Base-by-base conservation (phyloP, 805 yeast species). In the Ogataea minuta region DNA sequence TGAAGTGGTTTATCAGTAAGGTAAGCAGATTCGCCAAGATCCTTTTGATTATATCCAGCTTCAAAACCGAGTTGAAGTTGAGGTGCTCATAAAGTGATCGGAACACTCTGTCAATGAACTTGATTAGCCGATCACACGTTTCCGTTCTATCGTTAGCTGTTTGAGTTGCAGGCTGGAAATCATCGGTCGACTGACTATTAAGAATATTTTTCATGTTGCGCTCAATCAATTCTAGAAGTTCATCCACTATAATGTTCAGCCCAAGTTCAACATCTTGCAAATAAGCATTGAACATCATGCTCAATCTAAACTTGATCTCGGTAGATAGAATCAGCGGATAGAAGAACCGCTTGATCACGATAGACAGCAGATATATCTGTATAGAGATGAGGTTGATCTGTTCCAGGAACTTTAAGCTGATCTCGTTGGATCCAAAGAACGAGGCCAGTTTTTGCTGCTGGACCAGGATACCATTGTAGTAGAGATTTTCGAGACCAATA, bases 271-370 rank as follows among this genome's bases (percentile, higher is more conserved):
- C 52, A 34, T 60, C 62, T 19, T 50, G 53, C 14, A 59, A 43
- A 33, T 53, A 59, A 10, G 52, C 34, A 45, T 59, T 57, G 36
- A 59, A 57, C 20, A 51, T 32, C 16, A 27, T 16, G 16, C 54
- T 45, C 6, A 59, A 25, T 33, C 41, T 38, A 16, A 27, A 34
- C 16, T 52, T 48, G 16, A 48, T 48, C 2, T 41, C 28, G 9
- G 51, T 45, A 8, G 48, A 43, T 8, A 52, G 34, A 3, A 89
- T 74, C 60, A 90, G 70, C 0, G 96, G 95, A 27, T 87, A 65
- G 12, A 89, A 74, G 33, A 86, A 80, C 13, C 83, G 79, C 53
- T 84, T 82, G 36, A 84, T 79, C 41, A 87, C 79, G 2, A 84
- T 75, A 0, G 95, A 80, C 1, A 87, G 62, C 36, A 88, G 63